phyloP scores from a whole-genome alignment of 306 rosid genomes.

The Glycine soja region DNA sequence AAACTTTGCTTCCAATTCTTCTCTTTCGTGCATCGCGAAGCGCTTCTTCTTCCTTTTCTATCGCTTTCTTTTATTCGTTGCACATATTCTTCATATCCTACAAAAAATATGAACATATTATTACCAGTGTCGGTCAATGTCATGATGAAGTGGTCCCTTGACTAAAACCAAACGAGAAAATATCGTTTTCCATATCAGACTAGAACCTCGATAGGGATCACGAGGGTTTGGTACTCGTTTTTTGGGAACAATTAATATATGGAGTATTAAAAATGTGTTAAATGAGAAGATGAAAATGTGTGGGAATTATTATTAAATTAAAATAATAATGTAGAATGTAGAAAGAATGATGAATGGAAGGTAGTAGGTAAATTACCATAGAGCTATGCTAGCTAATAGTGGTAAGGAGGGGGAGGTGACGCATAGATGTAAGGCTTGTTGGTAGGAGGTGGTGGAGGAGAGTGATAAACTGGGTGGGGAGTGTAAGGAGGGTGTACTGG shows the following conservation, averaged over 20 bases:
- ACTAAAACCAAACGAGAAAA: background rate
- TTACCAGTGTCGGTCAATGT: constrained; percentile 15
- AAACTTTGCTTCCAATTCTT: constrained; percentile 57
- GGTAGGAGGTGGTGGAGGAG: constrained; percentile 43
- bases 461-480: constrained; percentile 6
- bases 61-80: constrained; percentile 66
- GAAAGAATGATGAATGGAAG: background rate
- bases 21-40: constrained; percentile 29
- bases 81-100: constrained; percentile 53
- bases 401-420: constrained; percentile 89
- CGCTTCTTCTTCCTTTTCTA: constrained; percentile 44
- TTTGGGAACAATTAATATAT: background rate
- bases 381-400: constrained; percentile 52
- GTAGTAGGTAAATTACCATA: constrained; percentile 50
- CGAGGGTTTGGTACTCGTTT: background rate
- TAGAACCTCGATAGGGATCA: background rate
- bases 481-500: constrained; percentile 9
- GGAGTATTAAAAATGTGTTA: background rate
- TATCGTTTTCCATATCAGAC: background rate
- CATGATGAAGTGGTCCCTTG: background rate
- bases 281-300: background rate
- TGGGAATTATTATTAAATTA: too few species aligned
- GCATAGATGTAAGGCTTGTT: constrained; percentile 53
- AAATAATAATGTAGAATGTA: too few species aligned
- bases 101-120: background rate